Conservation (phyloP, 179 eudicot species). For the Beta corolliflora region DNA sequence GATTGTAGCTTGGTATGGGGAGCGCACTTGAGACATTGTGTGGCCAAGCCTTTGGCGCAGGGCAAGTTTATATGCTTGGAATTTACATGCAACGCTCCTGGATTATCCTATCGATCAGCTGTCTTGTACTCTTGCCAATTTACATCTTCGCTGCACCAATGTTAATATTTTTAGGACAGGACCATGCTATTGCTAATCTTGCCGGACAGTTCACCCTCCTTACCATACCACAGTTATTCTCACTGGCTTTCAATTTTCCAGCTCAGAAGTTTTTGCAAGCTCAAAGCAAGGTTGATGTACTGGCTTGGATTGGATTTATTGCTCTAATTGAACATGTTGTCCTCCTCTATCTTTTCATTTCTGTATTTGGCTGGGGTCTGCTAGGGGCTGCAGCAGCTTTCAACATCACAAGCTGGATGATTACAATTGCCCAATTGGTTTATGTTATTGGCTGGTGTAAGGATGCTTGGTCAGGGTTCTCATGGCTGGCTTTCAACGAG, state of each 20-base stretch:
- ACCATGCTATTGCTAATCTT: slow-evolving; percentile 49
- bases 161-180: slow-evolving; percentile 58
- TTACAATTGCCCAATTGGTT: slow-evolving; percentile 40
- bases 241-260: slow-evolving; percentile 60
- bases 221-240: slow-evolving; percentile 56
- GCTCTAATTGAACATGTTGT: slow-evolving; percentile 35
- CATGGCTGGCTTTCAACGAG: slow-evolving; percentile 51
- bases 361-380: slow-evolving; percentile 50
- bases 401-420: slow-evolving; percentile 48
- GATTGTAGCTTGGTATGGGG: slow-evolving; percentile 70
- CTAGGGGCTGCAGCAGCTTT: slow-evolving; percentile 62
- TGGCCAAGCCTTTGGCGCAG: slow-evolving; percentile 78
- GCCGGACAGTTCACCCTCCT: slow-evolving; percentile 53
- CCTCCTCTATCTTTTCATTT: slow-evolving; percentile 54
- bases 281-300: slow-evolving; percentile 61
- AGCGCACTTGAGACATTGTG: slow-evolving; percentile 78
- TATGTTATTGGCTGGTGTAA: slow-evolving; percentile 63
- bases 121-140: slow-evolving; percentile 50
- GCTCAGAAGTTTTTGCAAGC: slow-evolving; percentile 72
- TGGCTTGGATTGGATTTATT: slow-evolving; percentile 47
- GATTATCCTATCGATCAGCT: slow-evolving; percentile 42
- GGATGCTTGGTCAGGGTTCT: slow-evolving; percentile 69
- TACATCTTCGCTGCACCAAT: slow-evolving; percentile 63
- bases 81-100: slow-evolving; percentile 75
- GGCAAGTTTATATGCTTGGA: slow-evolving; percentile 62